Evolutionary conservation across 768 basidiomycete species (phyloP), one percentile per base, ranked within the genome.

Genomic region (Lactarius tabidus): DNA sequence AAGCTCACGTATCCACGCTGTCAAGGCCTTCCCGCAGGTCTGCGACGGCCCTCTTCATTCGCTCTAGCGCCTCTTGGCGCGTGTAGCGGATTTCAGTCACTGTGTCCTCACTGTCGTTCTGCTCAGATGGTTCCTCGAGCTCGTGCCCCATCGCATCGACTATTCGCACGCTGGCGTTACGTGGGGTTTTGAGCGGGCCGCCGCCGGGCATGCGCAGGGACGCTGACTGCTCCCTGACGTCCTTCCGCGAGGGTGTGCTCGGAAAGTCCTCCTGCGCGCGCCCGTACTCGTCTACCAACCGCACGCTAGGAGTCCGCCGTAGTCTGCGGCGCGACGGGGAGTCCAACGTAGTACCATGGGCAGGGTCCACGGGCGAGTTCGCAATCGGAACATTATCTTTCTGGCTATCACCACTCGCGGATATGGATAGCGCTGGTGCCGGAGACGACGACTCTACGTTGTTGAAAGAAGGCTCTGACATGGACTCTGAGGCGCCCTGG

Each of bases 261-360:
- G 31, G 66, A 23, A 28, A 28, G 36, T 60, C 59, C 18, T 56
- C 60, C 51, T 57, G 52, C n/a, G 48, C 53, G 35, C 57, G 64
- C 53, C 90, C 90, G 72, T 82, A 91, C 9, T 85, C 87, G 74
- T 92, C 89, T 31, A 91, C 76, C n/a, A 91, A 71, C 29, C 88
- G 83, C 39, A 91, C 79, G 57, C 78, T 78, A 7, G 82, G 80
- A 0, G 81, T 78, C 72, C 80, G 84, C 26, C 81, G 79, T 52
- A 77, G 75, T 48, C 76, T 77, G 36, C 75, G 77, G 36, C 72
- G 67, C 41, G 60, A 26, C 18, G 73, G 70, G n/a, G 71, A 76
- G 15, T 29, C 54, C 29, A 45, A 23, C 2, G 59, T 28, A 2
- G 64, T 39, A 48, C 51, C 45, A 71, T 65, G 14, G 55, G 62